phyloP scores from a whole-genome alignment of 73 alveolate genomes.

The Tetrahymena elliotti region DNA sequence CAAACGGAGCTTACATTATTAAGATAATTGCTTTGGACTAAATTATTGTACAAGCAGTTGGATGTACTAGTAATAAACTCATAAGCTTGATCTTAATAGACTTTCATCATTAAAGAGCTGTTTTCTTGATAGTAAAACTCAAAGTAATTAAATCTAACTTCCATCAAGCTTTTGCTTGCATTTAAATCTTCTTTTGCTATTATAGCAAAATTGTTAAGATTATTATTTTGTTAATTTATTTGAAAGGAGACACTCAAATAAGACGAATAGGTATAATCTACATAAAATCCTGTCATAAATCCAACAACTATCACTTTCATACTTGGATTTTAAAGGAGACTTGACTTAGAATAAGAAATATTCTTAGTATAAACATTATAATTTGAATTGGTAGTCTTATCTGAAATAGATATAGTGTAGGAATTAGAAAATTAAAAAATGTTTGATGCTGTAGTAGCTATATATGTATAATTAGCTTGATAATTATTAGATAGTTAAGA shows the following conservation, averaged over 20 bases:
- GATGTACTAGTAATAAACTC: background rate
- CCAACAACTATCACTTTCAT: background rate
- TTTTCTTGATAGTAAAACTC: background rate
- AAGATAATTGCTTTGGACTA: background rate
- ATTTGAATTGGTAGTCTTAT: no score
- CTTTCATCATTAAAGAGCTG: background rate
- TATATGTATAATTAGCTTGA: background rate
- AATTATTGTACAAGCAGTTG: background rate
- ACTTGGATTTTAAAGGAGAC: background rate
- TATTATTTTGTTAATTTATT: background rate
- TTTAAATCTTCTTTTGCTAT: background rate
- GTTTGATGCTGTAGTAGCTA: background rate
- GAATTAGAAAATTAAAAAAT: background rate
- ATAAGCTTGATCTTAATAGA: background rate
- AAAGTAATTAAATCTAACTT: background rate
- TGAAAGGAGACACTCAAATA: background rate
- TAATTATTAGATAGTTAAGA: background rate
- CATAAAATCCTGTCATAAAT: background rate
- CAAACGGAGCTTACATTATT: background rate
- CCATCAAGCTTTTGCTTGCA: background rate
- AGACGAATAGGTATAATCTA: background rate
- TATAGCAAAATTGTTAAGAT: background rate
- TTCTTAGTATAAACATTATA: no score
- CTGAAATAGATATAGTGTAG: background rate
- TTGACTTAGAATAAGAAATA: background rate